phyloP scores from a whole-genome alignment of 257 asterid genomes.

The Solanum ossicruentum region DNA sequence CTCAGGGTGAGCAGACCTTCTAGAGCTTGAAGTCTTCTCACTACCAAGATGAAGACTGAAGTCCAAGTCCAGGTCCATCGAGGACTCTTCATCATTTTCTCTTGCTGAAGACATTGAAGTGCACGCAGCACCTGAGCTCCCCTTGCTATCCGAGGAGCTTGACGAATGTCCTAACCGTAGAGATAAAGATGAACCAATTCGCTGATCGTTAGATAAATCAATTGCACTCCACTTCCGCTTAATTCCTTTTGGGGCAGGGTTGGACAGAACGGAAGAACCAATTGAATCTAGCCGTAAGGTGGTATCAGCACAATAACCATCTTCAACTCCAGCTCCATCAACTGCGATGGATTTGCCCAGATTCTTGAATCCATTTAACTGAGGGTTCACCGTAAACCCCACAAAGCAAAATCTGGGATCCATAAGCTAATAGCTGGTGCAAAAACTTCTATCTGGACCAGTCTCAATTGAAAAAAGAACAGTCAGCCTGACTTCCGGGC shows the following conservation, averaged over 20 bases:
- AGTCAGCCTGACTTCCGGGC: slow-evolving; percentile 88
- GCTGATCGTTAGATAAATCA: slow-evolving; percentile 28
- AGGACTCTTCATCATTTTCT: slow-evolving; percentile 71
- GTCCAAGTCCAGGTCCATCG: slow-evolving; percentile 90
- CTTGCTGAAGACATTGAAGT: slow-evolving; percentile 76
- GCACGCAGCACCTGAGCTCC: slow-evolving; percentile 83
- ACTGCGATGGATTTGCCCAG: slow-evolving; percentile 41
- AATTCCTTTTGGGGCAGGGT: slow-evolving; percentile 41
- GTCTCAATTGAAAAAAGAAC: slow-evolving; percentile 40
- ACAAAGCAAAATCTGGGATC: slow-evolving; percentile 56
- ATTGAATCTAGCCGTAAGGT: slow-evolving; percentile 65
- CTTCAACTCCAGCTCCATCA: slow-evolving; percentile 33
- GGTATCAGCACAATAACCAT: slow-evolving; percentile 45
- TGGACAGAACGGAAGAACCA: slow-evolving; percentile 25
- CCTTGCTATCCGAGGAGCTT: slow-evolving; percentile 92
- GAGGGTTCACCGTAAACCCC: slow-evolving; percentile 67
- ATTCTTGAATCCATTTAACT: slow-evolving; percentile 45
- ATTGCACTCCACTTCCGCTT: slow-evolving; percentile 58
- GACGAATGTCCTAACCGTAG: slow-evolving; percentile 77
- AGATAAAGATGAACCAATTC: slow-evolving; percentile 28
- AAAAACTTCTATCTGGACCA: slow-evolving; percentile 28
- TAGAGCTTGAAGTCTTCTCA: slow-evolving; percentile 43
- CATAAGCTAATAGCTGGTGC: slow-evolving; percentile 41
- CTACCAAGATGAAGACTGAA: slow-evolving; percentile 68
- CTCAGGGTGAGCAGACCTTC: slow-evolving; percentile 24